Evolutionary conservation across 345 rosid genomes (phyloP).

Genomic region (Lumnitzera racemosa): DNA sequence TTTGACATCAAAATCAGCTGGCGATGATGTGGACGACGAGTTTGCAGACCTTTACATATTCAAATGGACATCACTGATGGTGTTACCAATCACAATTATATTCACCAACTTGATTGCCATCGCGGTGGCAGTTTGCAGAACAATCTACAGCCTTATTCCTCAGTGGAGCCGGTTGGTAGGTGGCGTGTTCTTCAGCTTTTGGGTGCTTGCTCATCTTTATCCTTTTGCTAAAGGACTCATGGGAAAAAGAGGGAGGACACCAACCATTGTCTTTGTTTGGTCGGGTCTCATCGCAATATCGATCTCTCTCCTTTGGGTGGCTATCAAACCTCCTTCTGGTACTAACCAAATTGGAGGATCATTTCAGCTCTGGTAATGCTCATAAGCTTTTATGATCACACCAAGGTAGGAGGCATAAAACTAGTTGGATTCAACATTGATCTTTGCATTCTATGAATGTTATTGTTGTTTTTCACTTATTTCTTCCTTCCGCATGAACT

Average conservation of each 20-base stretch:
- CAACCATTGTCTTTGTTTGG: slow-evolving; percentile 29
- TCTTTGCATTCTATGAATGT: no score
- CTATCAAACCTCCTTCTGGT: slow-evolving; percentile 21
- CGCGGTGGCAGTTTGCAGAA: slow-evolving; percentile 18
- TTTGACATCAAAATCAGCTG: slow-evolving; percentile 17
- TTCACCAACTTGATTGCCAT: slow-evolving; percentile 23
- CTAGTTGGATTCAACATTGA: no score
- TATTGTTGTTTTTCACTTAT: no score
- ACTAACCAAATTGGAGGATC: slow-evolving; percentile 12
- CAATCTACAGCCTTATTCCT: slow-evolving; percentile 18
- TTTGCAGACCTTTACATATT: slow-evolving; percentile 19
- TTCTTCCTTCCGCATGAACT: no score
- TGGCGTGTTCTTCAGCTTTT: slow-evolving; percentile 29
- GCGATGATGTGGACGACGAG: slow-evolving; percentile 15
- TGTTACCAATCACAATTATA: slow-evolving; percentile 27
- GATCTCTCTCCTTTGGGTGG: slow-evolving; percentile 23
- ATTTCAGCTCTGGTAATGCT: slow-evolving; percentile 10
- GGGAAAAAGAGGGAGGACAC: slow-evolving; percentile 28
- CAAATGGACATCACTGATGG: slow-evolving; percentile 30
- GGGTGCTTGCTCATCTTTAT: slow-evolving; percentile 26
- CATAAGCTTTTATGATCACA: not conserved
- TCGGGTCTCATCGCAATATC: slow-evolving; percentile 20
- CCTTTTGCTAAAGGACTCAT: slow-evolving; percentile 28
- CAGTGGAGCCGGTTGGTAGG: slow-evolving; percentile 29
- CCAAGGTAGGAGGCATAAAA: no score